A percentile compares a stretch with the other conserved stretches of the same genome.
phyloP scores from a whole-genome alignment of 805 yeast genomes.

The Candida cerambycidarum region DNA sequence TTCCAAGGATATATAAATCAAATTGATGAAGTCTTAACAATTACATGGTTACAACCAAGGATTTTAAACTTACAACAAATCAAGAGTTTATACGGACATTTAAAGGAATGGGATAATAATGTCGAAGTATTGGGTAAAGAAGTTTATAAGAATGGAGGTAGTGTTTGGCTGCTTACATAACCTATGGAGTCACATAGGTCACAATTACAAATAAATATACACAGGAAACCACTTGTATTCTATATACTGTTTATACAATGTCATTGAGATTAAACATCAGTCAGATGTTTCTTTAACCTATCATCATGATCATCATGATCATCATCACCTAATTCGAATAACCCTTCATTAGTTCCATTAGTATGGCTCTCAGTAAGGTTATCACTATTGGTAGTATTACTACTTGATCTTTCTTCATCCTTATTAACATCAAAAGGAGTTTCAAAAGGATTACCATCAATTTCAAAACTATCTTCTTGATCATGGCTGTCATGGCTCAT shows the following conservation, averaged over 20 bases:
- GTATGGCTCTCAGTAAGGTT: no score
- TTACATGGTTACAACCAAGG: constrained; percentile 96
- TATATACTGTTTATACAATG: not conserved
- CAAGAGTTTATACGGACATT: constrained; percentile 66
- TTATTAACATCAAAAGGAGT: constrained; percentile 29
- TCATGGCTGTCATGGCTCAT: constrained; percentile 51
- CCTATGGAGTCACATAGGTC: no score
- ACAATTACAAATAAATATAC: no score
- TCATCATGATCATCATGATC: constrained; percentile 27
- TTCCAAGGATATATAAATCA: constrained; percentile 91
- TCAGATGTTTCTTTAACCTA: constrained; percentile 17
- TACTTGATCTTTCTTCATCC: constrained; percentile 4
- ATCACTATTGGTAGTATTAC: constrained; percentile 5
- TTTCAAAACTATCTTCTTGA: constrained; percentile 40
- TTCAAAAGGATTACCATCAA: constrained; percentile 24
- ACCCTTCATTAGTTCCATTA: constrained; percentile 14
- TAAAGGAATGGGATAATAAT: constrained; percentile 74
- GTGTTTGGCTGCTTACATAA: constrained; percentile 29
- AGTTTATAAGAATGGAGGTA: constrained; percentile 39
- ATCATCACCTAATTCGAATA: constrained; percentile 44
- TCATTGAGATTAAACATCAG: no score
- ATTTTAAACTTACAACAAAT: constrained; percentile 84
- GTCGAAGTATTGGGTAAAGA: constrained; percentile 59
- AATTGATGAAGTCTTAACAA: constrained; percentile 70
- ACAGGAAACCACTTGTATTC: no score